Conservation (phyloP, 768 basidiomycete genomes). For the Boletus insuetus region DNA sequence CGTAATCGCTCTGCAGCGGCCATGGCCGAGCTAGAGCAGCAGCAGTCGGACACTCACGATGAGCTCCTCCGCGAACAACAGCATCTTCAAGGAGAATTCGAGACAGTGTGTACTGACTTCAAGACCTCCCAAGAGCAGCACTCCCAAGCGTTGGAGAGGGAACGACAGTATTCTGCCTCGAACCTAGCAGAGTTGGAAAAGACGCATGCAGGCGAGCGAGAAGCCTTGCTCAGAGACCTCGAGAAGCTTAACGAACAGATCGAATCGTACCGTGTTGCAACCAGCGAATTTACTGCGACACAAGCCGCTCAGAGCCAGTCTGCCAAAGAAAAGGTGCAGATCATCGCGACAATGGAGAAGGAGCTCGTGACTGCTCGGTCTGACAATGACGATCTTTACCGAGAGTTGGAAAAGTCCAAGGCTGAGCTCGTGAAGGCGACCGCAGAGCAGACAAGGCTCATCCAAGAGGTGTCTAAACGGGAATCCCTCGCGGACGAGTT, state of each 20-base stretch:
- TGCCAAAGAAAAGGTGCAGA: slow-evolving; percentile 47
- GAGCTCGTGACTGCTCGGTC: slow-evolving; percentile 42
- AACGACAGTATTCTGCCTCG: slow-evolving; percentile 26
- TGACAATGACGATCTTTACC: slow-evolving; percentile 43
- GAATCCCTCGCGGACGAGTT: slow-evolving; percentile 73
- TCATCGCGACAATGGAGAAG: slow-evolving; percentile 47
- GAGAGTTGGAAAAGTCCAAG: slow-evolving; percentile 46
- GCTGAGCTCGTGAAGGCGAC: slow-evolving; percentile 59
- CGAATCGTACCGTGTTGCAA: slow-evolving; percentile 44
- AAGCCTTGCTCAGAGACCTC: slow-evolving; percentile 42
- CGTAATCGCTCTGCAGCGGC: slow-evolving; percentile 42
- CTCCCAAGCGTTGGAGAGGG: slow-evolving; percentile 22
- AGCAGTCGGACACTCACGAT: slow-evolving; percentile 49
- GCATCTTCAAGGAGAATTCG: slow-evolving; percentile 49
- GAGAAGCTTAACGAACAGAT: slow-evolving; percentile 51
- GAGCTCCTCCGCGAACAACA: slow-evolving; percentile 36
- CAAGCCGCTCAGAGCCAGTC: slow-evolving; percentile 45
- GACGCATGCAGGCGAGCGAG: slow-evolving; percentile 21
- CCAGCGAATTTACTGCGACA: slow-evolving; percentile 40
- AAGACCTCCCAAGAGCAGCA: slow-evolving; percentile 25
- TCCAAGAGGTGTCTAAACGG: slow-evolving; percentile 71
- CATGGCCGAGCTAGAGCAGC: slow-evolving; percentile 48
- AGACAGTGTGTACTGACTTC: slow-evolving; percentile 48
- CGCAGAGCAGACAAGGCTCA: slow-evolving; percentile 57
- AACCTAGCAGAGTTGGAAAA: slow-evolving; percentile 17